phyloP scores from a whole-genome alignment of 208 protist genomes.

The Phytomonas francai region DNA sequence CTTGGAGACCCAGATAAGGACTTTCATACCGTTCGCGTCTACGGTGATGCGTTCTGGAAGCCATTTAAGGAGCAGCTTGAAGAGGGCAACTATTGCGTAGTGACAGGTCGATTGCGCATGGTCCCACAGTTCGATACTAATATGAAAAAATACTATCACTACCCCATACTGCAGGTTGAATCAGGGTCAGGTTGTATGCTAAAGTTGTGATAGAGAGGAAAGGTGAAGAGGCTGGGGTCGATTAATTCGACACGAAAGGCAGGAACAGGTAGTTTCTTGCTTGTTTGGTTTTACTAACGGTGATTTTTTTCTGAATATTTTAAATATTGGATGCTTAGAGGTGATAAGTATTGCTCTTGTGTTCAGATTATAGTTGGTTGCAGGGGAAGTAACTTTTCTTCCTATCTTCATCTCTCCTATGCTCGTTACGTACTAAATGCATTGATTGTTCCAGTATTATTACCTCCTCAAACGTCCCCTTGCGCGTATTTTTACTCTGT shows the following conservation, averaged over 20 bases:
- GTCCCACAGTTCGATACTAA: conserved; percentile 75
- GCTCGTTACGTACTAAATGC: no score
- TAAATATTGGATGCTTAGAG: neutral
- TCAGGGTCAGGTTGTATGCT: conserved; percentile 37
- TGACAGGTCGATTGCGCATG: conserved; percentile 74
- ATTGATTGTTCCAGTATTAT: no score
- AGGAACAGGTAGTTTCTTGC: neutral
- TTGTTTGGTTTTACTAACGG: neutral
- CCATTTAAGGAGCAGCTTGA: conserved; percentile 29
- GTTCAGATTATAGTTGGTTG: neutral
- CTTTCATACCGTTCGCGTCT: conserved; percentile 79
- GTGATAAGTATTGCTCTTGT: neutral
- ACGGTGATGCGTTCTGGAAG: conserved; percentile 40
- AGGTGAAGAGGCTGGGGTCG: neutral
- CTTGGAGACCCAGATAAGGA: conserved; percentile 83
- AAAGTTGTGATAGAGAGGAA: conserved; percentile 1
- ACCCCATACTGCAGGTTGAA: conserved; percentile 76
- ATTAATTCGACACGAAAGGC: neutral
- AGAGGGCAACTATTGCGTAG: conserved; percentile 41
- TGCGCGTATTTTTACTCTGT: neutral
- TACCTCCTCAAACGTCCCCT: no score
- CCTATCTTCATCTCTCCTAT: neutral
- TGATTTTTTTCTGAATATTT: neutral
- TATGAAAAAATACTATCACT: conserved; percentile 83
- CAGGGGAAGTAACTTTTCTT: neutral